These are phyloP conservation scores for Posidonia oceanica DNA, from an alignment of 116 monocot species.

Conservation along the genomic window DNA sequence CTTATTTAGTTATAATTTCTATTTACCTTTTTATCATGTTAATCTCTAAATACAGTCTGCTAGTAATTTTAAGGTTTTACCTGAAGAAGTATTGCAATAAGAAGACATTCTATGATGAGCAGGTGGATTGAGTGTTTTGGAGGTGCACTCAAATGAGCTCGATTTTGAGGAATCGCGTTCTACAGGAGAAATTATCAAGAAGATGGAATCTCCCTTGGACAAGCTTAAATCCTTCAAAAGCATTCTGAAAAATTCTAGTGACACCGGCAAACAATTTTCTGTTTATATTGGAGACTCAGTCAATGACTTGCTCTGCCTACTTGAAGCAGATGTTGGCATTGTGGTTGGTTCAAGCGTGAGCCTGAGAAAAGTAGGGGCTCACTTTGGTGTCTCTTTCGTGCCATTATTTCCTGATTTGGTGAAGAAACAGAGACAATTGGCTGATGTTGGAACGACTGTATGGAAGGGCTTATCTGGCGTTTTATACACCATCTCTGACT, in stretches of 20 bases:
- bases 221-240: slow-evolving; percentile 48
- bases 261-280: slow-evolving; percentile 17
- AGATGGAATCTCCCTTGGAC: slow-evolving; percentile 67
- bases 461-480: slow-evolving; percentile 62
- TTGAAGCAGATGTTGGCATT: slow-evolving; percentile 87
- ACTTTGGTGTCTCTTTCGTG: slow-evolving; percentile 65
- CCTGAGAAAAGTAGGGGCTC: slow-evolving; percentile 53
- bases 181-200: slow-evolving; percentile 54
- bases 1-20: no score
- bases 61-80: neutral
- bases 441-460: neutral
- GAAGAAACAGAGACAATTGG: slow-evolving; percentile 50
- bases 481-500: slow-evolving; percentile 80
- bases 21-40: no score
- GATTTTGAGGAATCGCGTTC: slow-evolving; percentile 48
- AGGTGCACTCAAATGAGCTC: slow-evolving; percentile 79
- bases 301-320: slow-evolving; percentile 76
- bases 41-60: no score
- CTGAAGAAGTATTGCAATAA: neutral
- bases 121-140: slow-evolving; percentile 37
- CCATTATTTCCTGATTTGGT: slow-evolving; percentile 63
- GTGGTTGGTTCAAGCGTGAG: slow-evolving; percentile 76
- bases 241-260: slow-evolving; percentile 17
- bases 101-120: neutral
- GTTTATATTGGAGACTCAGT: slow-evolving; percentile 88